phyloP scores from a whole-genome alignment of 2,329 filamentous ascomycete species.

The Ascosphaera aggregata region DNA sequence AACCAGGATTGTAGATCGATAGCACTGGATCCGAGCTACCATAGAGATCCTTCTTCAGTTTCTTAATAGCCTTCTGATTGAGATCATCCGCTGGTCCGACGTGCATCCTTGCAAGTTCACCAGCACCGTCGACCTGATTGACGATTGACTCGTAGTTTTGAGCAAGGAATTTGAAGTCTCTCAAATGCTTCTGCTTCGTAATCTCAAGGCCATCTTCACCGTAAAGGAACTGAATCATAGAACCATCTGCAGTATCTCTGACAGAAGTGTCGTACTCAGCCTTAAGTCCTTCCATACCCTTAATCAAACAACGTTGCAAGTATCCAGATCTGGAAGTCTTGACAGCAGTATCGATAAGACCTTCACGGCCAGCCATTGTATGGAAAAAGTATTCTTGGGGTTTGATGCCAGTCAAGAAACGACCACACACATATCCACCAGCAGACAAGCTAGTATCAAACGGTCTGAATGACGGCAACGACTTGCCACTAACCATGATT shows the following conservation, averaged over 20 bases:
- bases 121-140: constrained; percentile 46
- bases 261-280: constrained; percentile 90
- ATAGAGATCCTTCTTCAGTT: constrained; percentile 39
- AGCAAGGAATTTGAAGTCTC: constrained; percentile 73
- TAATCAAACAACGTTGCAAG: constrained; percentile 88
- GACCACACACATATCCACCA: constrained; percentile 80
- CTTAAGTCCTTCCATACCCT: constrained; percentile 88
- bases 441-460: constrained; percentile 78
- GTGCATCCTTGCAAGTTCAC: constrained; percentile 29
- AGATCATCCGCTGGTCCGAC: constrained; percentile 41
- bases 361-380: constrained; percentile 96
- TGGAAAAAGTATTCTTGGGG: constrained; percentile 99
- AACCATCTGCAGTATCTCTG: constrained; percentile 67
- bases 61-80: constrained; percentile 50
- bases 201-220: constrained; percentile 92
- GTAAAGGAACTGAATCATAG: constrained; percentile 84
- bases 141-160: constrained; percentile 66
- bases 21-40: constrained; percentile 49
- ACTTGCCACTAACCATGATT: constrained; percentile 94
- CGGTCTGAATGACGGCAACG: constrained; percentile 76
- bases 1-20: constrained; percentile 48
- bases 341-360: constrained; percentile 94
- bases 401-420: constrained; percentile 92
- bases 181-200: constrained; percentile 78
- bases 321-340: constrained; percentile 97